Base-by-base conservation (phyloP, 352 stramenopile genomes). In the Pythium phragmitis region DNA sequence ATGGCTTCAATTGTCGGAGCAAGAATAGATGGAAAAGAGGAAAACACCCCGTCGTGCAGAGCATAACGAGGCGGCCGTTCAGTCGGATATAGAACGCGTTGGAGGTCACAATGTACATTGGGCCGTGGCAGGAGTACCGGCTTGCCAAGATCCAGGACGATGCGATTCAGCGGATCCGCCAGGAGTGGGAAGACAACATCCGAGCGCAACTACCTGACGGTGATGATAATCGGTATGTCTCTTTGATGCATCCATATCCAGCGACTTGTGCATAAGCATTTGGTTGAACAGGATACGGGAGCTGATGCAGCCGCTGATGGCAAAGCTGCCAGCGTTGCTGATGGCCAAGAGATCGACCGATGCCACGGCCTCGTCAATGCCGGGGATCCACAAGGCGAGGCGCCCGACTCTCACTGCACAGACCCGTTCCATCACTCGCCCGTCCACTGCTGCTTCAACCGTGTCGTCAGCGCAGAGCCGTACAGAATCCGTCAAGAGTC, bases 91-190 rank as follows among this genome's bases (percentile, higher is more conserved):
- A 33, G 49, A 36, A 14, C 11, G 28, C 52, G 26, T 21, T 9
- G 30, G 11, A 34, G 9, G 19, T 11, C 7, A 42, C n/a, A 69
- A 94, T 92, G 82, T 92, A 91, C 68, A 91, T 94, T 63, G 83
- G 85, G 17, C 85, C 83, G 55, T 94, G 83, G 82, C 86, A 94
- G 63, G 83, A 94, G 70, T 94, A 92, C 67, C 81, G 85, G 4
- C 78, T 92, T 50, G 83, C 86, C 21, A 91, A 92, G 74, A 83
- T 94, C 70, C 83, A 94, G 70, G 80, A 91, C 37, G 76, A 91
- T 66, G 79, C 80, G 33, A 80, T 92, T 41, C 76, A 92, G 70
- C 72, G 77, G 39, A 74, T 93, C 21, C 79, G 74, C 3, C 65
- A 81, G 37, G 80, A 92, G 54, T 91, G 71, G 73, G 80, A 91